A percentile compares a stretch with the other conserved stretches of the same genome.
Evolutionary conservation across 176 grass and related monocot genomes (phyloP).

Genomic region (Neostapfia colusana): DNA sequence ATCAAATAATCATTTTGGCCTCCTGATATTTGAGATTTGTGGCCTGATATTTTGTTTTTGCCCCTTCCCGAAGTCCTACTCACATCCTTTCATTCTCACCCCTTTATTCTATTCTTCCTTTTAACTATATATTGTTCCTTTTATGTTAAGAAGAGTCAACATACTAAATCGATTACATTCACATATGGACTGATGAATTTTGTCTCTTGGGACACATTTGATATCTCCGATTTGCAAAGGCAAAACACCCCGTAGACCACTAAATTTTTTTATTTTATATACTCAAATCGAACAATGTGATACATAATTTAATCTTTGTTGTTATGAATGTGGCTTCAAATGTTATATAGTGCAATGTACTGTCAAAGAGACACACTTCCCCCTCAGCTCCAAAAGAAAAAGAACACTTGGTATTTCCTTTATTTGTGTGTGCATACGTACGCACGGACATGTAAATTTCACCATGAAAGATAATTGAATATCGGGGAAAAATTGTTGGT

Average conservation of each 20-base stretch:
- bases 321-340: neutral
- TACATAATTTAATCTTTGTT: neutral
- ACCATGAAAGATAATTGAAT: neutral
- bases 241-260: neutral
- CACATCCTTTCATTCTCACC: neutral
- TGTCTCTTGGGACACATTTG: neutral
- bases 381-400: neutral
- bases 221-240: neutral
- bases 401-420: neutral
- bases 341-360: no score
- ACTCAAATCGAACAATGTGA: neutral
- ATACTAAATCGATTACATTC: neutral
- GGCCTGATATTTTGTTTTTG: neutral
- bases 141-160: neutral
- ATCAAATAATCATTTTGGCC: neutral
- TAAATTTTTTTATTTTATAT: neutral
- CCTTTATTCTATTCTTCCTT: neutral
- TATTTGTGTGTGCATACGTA: neutral
- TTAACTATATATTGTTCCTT: conserved; percentile 4
- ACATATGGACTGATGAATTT: neutral
- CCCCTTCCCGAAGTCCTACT: neutral
- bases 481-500: neutral
- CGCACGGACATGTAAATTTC: no score
- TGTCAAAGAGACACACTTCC: neutral
- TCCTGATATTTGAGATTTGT: neutral